These are phyloP conservation scores for Globisporangium spiculum DNA, from an alignment of 352 stramenopile species.

Conservation along the genomic window DNA sequence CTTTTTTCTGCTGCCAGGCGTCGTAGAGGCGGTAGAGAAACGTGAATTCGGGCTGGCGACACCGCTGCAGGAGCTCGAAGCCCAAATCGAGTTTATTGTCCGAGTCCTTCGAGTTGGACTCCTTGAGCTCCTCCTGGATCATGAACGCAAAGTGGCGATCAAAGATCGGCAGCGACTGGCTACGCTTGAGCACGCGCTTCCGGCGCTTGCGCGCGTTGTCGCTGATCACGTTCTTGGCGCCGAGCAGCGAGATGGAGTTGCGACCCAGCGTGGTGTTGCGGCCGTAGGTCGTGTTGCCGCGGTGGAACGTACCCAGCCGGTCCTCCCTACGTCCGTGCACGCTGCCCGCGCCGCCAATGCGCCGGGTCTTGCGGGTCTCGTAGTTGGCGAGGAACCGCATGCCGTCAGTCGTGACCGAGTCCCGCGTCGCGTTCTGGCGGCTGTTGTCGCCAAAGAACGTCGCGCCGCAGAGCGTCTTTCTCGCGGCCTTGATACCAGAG, in stretches of 20 bases:
- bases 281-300: conserved; percentile 14
- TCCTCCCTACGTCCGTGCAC: background rate
- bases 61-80: conserved; percentile 52
- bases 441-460: conserved; percentile 26
- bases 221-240: conserved; percentile 17
- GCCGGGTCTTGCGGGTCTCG: conserved; percentile 27
- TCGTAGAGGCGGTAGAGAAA: conserved; percentile 52
- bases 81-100: conserved; percentile 56
- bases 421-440: conserved; percentile 20
- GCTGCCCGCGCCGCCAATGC: conserved; percentile 7
- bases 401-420: conserved; percentile 47
- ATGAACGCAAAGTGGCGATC: conserved; percentile 56
- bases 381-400: conserved; percentile 66
- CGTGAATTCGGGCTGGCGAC: conserved; percentile 51
- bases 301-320: conserved; percentile 9
- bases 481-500: conserved; percentile 21
- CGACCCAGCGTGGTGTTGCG: conserved; percentile 13
- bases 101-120: conserved; percentile 59
- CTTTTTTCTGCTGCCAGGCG: conserved; percentile 26
- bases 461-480: conserved; percentile 41
- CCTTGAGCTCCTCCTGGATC: conserved; percentile 48
- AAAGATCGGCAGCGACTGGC: conserved; percentile 61
- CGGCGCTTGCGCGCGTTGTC: conserved; percentile 20
- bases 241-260: conserved; percentile 16
- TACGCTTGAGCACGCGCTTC: conserved; percentile 53